phyloP scores from a whole-genome alignment of 2,329 filamentous ascomycete genomes.

The Atkinsonella texensis region DNA sequence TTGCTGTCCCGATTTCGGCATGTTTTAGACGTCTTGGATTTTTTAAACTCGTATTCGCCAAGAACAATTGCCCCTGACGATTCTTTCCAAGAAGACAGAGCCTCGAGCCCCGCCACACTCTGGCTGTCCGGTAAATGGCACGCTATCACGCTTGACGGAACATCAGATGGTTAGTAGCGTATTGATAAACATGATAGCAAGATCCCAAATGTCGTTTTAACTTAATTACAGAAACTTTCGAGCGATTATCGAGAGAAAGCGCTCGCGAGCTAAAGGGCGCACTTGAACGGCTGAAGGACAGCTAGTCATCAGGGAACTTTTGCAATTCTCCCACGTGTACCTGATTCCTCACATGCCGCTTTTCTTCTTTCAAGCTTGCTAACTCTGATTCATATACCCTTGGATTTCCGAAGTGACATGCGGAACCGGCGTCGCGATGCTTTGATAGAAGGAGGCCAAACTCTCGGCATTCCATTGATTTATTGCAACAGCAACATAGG shows the following conservation, averaged over 20 bases:
- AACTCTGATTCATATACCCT: too few relatives aligned
- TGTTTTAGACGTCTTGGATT: too few relatives aligned
- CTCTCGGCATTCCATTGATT: background rate
- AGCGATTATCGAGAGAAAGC: constrained; percentile 11
- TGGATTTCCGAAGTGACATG: too few relatives aligned
- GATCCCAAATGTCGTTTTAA: background rate
- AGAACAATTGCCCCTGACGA: too few relatives aligned
- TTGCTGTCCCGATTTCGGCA: too few relatives aligned
- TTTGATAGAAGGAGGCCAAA: background rate
- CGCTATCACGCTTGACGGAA: constrained; percentile 12
- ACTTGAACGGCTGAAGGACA: constrained; percentile 9
- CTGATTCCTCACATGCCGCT: too few relatives aligned
- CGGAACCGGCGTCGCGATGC: too few relatives aligned
- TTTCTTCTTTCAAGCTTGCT: too few relatives aligned
- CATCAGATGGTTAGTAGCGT: constrained; percentile 12
- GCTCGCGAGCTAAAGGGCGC: constrained; percentile 8
- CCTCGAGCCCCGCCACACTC: constrained; percentile 11
- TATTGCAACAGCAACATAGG: background rate
- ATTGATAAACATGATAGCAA: too few relatives aligned
- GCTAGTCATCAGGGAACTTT: constrained; percentile 5
- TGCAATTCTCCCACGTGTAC: too few relatives aligned
- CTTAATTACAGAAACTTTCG: constrained; percentile 8
- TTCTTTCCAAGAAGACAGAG: too few relatives aligned
- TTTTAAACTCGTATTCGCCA: too few relatives aligned
- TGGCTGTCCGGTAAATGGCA: constrained; percentile 14